Evolutionary conservation across 768 basidiomycete genomes (phyloP), one percentile per base, ranked within the genome.

Genomic region (Tephrocybe sp.): DNA sequence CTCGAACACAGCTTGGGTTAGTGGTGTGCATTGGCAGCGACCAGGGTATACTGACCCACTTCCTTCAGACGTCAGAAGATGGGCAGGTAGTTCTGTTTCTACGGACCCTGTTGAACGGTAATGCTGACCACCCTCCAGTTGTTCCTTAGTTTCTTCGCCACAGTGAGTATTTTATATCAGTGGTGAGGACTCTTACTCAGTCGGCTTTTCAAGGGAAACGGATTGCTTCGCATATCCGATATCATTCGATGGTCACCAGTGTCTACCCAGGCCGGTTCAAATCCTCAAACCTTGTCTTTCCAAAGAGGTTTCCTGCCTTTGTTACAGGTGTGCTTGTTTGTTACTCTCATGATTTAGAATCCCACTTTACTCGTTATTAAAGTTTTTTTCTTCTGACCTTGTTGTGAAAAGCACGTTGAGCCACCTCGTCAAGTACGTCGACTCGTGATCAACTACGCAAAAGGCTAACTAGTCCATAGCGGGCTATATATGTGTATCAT

Each of bases 331-430:
- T 32, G 58, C 50, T 10, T 46, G 12, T 6, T 30, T 30, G 28
- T 30, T 30, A 30, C 28, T 12, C 28, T n/a, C n/a, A n/a, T n/a
- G n/a, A n/a, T 34, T 37, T 8, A 4, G 4, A 12, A 25, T 20
- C 38, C 8, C 1, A n/a, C n/a, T n/a, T n/a, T n/a, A n/a, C 25
- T 7, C 18, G 7, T 26, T 3, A 36, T 36, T 33, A 7, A 37
- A 86, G 83, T 84, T 83, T 60, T 63, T 82, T 34, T 74, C 84
- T 0, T 84, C 84, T 8, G 77, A 81, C 17, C 76, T 77, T 42
- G 75, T 86, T 6, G 59, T 84, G 33, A 81, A 81, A 62, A 83
- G 79, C 54, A 84, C 78, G 1, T 55, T 83, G 21, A 69, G 64
- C 15, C 74, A 76, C 36, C 64, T 71, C 30, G 73, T 77, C 34